Conservation (phyloP, 108 stramenopile genomes). For the Nitzschia sp. region DNA sequence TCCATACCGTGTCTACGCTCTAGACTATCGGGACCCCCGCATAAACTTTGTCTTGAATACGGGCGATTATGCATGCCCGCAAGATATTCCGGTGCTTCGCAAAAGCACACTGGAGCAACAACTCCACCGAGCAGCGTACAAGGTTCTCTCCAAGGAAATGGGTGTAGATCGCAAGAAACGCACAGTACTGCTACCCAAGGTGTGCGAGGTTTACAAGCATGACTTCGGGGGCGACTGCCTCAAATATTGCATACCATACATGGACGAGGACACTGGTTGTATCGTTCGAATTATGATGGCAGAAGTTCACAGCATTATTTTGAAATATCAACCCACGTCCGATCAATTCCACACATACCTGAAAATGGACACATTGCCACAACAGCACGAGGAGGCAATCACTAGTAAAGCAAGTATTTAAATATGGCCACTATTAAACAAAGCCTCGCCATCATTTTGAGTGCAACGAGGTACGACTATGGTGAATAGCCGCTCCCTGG, state of each 20-base stretch:
- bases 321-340: conserved; percentile 25
- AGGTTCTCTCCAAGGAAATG: conserved; percentile 63
- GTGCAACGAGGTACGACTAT: no score
- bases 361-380: background rate
- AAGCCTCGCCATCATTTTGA: no score
- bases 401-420: no score
- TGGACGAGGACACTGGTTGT: conserved; percentile 42
- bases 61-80: conserved; percentile 60
- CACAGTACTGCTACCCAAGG: conserved; percentile 69
- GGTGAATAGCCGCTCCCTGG: no score
- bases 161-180: conserved; percentile 59
- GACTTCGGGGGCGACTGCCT: conserved; percentile 82
- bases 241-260: conserved; percentile 48
- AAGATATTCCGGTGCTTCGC: conserved; percentile 51
- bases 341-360: conserved; percentile 44
- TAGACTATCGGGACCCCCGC: conserved; percentile 62
- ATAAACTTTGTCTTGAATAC: conserved; percentile 79
- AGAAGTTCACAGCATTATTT: conserved; percentile 10
- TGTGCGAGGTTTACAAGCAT: conserved; percentile 78
- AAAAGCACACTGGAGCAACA: conserved; percentile 66
- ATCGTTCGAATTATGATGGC: conserved; percentile 25
- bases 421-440: no score
- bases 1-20: conserved; percentile 66
- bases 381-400: background rate
- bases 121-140: conserved; percentile 52